Evolutionary conservation across 2,329 filamentous ascomycete species (phyloP).

Genomic region (Cercospora sp.): DNA sequence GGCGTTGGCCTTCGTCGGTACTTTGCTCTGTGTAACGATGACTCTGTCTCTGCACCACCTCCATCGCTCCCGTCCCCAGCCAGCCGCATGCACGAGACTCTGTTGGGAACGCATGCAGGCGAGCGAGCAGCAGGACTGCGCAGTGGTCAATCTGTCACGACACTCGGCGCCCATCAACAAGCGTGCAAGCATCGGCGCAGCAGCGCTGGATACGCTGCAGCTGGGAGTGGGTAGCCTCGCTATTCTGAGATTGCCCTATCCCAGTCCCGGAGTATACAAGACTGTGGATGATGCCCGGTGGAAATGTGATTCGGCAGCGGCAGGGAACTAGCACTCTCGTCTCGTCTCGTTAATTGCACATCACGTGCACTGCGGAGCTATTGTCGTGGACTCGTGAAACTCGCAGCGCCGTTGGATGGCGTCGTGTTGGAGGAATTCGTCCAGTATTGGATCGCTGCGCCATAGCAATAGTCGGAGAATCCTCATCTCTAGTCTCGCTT

Average conservation of each 20-base stretch:
- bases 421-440: not conserved
- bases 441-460: slow-evolving; percentile 5
- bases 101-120: slow-evolving; percentile 14
- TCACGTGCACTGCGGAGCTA: slow-evolving; percentile 6
- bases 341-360: not conserved
- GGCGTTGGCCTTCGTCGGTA: slow-evolving; percentile 8
- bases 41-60: slow-evolving; percentile 3
- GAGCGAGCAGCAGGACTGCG: not conserved
- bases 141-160: not conserved
- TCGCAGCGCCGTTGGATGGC: not conserved
- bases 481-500: slow-evolving; percentile 2
- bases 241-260: slow-evolving; percentile 4
- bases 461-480: slow-evolving; percentile 5
- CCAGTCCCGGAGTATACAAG: not conserved
- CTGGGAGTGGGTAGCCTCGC: slow-evolving; percentile 9
- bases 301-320: slow-evolving; percentile 9
- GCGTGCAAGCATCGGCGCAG: not conserved
- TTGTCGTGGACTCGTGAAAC: not conserved
- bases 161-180: not conserved
- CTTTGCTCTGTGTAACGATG: slow-evolving; percentile 12
- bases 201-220: not conserved
- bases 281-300: slow-evolving; percentile 9
- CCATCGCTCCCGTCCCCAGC: not conserved
- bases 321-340: not conserved
- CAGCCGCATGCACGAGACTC: slow-evolving; percentile 14